These are phyloP conservation scores for Colletotrichum karsti DNA, from an alignment of 2,329 filamentous ascomycete species.

Conservation along the genomic window DNA sequence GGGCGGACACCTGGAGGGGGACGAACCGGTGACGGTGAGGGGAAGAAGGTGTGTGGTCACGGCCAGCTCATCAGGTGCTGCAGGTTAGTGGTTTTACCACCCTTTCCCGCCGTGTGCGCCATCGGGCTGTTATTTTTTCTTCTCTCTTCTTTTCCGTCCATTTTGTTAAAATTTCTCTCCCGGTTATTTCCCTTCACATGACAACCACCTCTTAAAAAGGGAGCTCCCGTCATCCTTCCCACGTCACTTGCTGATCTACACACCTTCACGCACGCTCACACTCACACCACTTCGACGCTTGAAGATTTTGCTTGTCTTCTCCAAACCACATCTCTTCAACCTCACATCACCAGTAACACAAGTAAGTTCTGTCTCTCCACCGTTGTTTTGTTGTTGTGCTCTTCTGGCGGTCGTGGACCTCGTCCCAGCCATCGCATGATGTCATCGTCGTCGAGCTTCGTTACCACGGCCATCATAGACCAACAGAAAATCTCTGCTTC, in stretches of 20 bases:
- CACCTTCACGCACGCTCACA: slow-evolving; percentile 9
- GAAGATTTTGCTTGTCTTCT: background rate
- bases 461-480: background rate
- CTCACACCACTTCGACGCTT: background rate
- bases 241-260: slow-evolving; percentile 23
- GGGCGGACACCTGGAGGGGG: too few relatives aligned
- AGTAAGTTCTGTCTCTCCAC: slow-evolving; percentile 4
- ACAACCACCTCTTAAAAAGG: slow-evolving; percentile 19
- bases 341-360: background rate
- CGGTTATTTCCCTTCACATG: slow-evolving; percentile 27
- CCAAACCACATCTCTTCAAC: background rate
- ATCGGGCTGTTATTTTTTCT: background rate
- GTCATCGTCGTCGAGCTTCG: background rate
- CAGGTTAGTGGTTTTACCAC: too few relatives aligned
- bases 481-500: too few relatives aligned
- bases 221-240: background rate
- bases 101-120: background rate
- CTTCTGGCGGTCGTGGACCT: too few relatives aligned
- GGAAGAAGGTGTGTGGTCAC: background rate
- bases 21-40: background rate
- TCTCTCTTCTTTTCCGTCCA: background rate
- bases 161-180: background rate
- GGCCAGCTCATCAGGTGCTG: background rate
- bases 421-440: too few relatives aligned
- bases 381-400: too few relatives aligned